Conservation (phyloP, 306 rosid genomes). For the Corylus heterophylla region DNA sequence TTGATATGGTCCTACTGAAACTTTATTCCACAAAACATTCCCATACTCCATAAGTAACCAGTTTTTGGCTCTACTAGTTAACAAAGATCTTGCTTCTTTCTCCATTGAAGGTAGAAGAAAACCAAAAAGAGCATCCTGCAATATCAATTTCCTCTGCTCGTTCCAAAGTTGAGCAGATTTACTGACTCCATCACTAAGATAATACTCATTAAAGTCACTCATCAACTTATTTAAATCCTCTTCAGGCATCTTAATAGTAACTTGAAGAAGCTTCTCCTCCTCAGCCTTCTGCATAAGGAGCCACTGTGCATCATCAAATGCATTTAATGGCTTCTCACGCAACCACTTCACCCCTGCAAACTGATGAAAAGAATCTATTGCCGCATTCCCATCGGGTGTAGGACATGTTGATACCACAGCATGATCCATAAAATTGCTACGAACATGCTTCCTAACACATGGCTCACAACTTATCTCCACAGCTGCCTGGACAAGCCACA, state of each 20-base stretch:
- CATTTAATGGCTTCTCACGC: slow-evolving; percentile 80
- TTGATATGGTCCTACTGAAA: slow-evolving; percentile 92
- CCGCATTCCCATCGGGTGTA: slow-evolving; percentile 67
- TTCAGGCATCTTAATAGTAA: slow-evolving; percentile 85
- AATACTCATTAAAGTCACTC: slow-evolving; percentile 81
- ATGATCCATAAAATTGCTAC: slow-evolving; percentile 80
- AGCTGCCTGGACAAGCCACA: slow-evolving; percentile 69
- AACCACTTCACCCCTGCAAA: slow-evolving; percentile 89
- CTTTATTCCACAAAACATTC: slow-evolving; percentile 81
- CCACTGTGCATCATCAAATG: slow-evolving; percentile 95
- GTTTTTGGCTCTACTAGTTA: slow-evolving; percentile 73
- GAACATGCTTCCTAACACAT: slow-evolving; percentile 85
- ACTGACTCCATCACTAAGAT: slow-evolving; percentile 95
- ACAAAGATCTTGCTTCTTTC: slow-evolving; percentile 83
- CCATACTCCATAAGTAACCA: slow-evolving; percentile 91
- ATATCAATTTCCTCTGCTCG: slow-evolving; percentile 90
- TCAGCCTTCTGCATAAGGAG: slow-evolving; percentile 96
- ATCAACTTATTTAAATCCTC: slow-evolving; percentile 66
- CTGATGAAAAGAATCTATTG: slow-evolving; percentile 90
- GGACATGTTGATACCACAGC: slow-evolving; percentile 88
- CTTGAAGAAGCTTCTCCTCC: slow-evolving; percentile 91
- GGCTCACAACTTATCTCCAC: slow-evolving; percentile 99
- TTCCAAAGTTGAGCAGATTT: slow-evolving; percentile 97
- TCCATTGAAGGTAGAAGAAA: slow-evolving; percentile 94
- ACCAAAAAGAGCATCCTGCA: slow-evolving; percentile 80